phyloP scores from a whole-genome alignment of 2,329 filamentous ascomycete species.

The Fusarium torulosum region DNA sequence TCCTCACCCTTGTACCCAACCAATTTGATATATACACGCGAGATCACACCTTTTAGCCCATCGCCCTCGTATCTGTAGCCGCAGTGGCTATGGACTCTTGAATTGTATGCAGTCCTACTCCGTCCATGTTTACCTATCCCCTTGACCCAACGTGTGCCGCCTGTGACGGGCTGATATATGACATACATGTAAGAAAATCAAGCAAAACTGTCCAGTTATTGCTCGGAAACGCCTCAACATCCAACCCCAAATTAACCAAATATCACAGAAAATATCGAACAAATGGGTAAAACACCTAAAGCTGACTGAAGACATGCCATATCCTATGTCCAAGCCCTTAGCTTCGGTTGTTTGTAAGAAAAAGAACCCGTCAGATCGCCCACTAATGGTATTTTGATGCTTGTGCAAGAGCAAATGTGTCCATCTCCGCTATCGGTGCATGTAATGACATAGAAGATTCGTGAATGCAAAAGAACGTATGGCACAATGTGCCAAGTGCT shows the following conservation, averaged over 20 bases:
- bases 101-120: conserved; percentile 32
- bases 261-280: conserved; percentile 30
- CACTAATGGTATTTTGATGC: conserved; percentile 30
- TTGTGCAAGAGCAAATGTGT: conserved; percentile 35
- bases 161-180: conserved; percentile 19
- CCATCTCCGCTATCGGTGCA: conserved; percentile 21
- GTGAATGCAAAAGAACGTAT: conserved; percentile 16
- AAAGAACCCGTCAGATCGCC: conserved; percentile 28
- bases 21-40: conserved; percentile 44
- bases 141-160: conserved; percentile 15
- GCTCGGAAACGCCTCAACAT: conserved; percentile 42
- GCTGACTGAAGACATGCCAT: conserved; percentile 28
- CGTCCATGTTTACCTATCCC: conserved; percentile 14
- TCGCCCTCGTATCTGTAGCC: conserved; percentile 30
- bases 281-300: conserved; percentile 33
- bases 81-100: conserved; percentile 19
- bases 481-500: conserved; percentile 7
- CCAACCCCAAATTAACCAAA: conserved; percentile 24
- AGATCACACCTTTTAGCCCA: conserved; percentile 27
- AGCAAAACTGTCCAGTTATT: conserved; percentile 28
- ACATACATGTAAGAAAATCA: conserved; percentile 16
- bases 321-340: conserved; percentile 6
- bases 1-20: conserved; percentile 22
- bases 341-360: conserved; percentile 26
- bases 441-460: conserved; percentile 20